Evolutionary conservation across 2,329 filamentous ascomycete genomes (phyloP).

Genomic region (Beauveria brongniartii): DNA sequence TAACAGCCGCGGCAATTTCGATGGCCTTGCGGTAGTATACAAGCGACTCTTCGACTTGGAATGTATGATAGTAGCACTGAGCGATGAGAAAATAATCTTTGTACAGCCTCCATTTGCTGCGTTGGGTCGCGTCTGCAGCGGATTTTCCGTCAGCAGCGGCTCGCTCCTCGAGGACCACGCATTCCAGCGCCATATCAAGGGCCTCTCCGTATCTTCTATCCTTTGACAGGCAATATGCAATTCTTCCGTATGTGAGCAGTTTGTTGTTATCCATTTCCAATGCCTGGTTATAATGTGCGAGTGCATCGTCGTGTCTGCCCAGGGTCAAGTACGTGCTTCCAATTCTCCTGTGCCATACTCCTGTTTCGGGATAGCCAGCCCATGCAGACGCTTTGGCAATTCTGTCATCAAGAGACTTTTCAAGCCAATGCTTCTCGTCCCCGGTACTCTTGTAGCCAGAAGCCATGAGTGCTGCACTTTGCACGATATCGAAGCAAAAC

Average conservation of each 20-base stretch:
- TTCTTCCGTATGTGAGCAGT: conserved; percentile 31
- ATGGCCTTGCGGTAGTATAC: conserved; percentile 31
- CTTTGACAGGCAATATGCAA: conserved; percentile 30
- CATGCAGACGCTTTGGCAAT: conserved; percentile 29
- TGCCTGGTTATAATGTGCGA: conserved; percentile 28
- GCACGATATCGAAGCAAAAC: conserved; percentile 36
- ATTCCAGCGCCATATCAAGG: conserved; percentile 27
- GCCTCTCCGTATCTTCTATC: conserved; percentile 29
- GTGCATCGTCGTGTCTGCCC: conserved; percentile 26
- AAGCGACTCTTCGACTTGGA: conserved; percentile 24
- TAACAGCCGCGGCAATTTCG: conserved; percentile 18
- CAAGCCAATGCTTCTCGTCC: conserved; percentile 28
- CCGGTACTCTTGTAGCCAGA: conserved; percentile 30
- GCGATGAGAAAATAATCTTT: conserved; percentile 32
- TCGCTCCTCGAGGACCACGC: conserved; percentile 27
- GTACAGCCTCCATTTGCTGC: conserved; percentile 32
- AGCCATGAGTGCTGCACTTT: conserved; percentile 32
- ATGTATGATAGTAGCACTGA: conserved; percentile 26
- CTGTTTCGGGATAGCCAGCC: conserved; percentile 27
- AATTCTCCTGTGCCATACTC: conserved; percentile 30
- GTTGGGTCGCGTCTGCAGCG: conserved; percentile 18
- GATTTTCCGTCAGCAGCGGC: conserved; percentile 20
- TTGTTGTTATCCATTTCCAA: conserved; percentile 29
- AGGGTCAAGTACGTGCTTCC: conserved; percentile 33
- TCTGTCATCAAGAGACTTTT: conserved; percentile 25